phyloP scores from a whole-genome alignment of 228 moss, liverwort and hornwort species.

The Sphagnum magellanicum region DNA sequence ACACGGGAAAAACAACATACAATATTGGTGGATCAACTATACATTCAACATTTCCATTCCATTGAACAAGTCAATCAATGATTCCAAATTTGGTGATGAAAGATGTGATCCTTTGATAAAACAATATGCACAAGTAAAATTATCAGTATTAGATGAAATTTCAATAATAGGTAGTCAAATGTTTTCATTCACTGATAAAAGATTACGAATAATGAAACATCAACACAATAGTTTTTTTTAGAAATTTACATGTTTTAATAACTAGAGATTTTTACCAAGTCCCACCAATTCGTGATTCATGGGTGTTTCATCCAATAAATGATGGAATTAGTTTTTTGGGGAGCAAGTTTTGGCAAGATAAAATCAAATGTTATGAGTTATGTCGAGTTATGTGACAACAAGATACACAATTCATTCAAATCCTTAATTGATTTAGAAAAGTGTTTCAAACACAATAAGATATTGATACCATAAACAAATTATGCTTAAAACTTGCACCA shows the following conservation, averaged over 20 bases:
- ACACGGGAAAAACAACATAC: background rate
- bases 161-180: background rate
- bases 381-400: background rate
- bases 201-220: background rate
- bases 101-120: background rate
- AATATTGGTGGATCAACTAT: conserved; percentile 1
- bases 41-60: background rate
- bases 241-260: background rate
- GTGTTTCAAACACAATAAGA: background rate
- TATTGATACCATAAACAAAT: background rate
- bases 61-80: background rate
- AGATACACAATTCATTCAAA: background rate
- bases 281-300: background rate
- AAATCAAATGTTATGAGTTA: background rate
- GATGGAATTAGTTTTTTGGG: background rate
- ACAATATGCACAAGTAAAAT: background rate
- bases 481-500: background rate
- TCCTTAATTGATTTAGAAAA: background rate
- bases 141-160: background rate
- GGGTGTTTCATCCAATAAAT: background rate
- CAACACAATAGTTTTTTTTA: background rate
- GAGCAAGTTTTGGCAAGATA: background rate
- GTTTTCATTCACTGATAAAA: background rate
- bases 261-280: background rate
- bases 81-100: background rate